Conservation (phyloP, 192 early-diverging fungal species). For the Chytriomyces sp. region DNA sequence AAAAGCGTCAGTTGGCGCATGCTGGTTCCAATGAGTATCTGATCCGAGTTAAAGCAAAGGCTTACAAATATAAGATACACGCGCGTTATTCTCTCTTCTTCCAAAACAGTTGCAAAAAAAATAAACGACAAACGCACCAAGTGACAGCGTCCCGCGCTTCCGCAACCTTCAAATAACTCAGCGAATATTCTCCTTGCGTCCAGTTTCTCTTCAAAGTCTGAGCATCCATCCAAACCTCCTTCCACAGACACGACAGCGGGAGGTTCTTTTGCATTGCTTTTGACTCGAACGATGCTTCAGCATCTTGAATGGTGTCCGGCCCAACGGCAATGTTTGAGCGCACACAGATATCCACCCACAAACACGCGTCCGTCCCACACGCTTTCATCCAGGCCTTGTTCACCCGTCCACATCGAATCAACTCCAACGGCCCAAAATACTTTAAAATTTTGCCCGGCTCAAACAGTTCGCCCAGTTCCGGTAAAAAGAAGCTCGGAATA, state of each 20-base stretch:
- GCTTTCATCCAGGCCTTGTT: constrained; percentile 10
- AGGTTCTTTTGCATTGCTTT: background rate
- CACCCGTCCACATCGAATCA: background rate
- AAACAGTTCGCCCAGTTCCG: background rate
- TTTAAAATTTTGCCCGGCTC: background rate
- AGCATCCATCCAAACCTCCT: constrained; percentile 35
- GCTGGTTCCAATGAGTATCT: constrained; percentile 40
- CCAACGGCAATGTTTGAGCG: background rate
- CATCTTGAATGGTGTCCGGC: background rate
- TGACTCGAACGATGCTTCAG: background rate
- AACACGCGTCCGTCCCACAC: background rate
- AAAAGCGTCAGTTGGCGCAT: constrained; percentile 32
- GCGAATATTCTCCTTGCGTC: constrained; percentile 10
- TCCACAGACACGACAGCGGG: constrained; percentile 27
- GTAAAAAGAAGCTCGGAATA: background rate
- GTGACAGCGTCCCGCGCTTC: constrained; percentile 41
- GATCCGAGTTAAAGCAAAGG: constrained; percentile 40
- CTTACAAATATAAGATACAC: constrained; percentile 7
- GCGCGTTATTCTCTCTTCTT: background rate
- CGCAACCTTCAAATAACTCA: constrained; percentile 25
- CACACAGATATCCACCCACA: constrained; percentile 20
- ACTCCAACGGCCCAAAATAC: constrained; percentile 11
- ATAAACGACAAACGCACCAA: constrained; percentile 16
- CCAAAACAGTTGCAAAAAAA: background rate
- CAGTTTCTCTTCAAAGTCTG: constrained; percentile 26